These are phyloP conservation scores for Chenopodium berlandieri DNA, from an alignment of 148 eudicot species.

Conservation along the genomic window DNA sequence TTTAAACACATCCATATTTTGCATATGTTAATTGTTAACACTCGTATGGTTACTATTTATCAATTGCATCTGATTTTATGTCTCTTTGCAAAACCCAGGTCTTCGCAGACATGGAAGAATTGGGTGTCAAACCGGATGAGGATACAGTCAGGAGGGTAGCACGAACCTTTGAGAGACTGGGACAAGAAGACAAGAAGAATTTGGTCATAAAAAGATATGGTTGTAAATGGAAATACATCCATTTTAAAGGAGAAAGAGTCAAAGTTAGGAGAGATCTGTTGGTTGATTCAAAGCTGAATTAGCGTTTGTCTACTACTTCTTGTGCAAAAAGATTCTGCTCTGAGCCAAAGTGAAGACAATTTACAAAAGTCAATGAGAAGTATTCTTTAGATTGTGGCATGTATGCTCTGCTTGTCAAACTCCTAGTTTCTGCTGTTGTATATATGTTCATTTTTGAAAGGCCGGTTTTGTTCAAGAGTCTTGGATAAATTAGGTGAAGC, in stretches of 20 bases:
- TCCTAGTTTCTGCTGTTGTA: background rate
- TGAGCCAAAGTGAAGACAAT: background rate
- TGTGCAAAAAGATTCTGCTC: background rate
- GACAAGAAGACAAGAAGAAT: conserved; percentile 59
- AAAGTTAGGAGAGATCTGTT: conserved; percentile 41
- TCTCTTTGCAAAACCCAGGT: conserved; percentile 45
- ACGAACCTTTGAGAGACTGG: conserved; percentile 56
- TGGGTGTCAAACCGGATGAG: conserved; percentile 86
- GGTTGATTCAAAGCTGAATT: background rate
- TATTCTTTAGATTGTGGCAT: background rate
- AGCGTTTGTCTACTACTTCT: background rate
- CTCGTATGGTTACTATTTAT: background rate
- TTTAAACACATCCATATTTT: background rate
- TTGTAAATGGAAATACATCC: conserved; percentile 75
- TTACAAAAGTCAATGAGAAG: background rate
- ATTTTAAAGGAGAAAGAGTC: conserved; percentile 73
- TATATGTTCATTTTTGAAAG: background rate
- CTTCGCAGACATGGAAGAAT: conserved; percentile 95
- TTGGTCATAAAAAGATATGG: conserved; percentile 50
- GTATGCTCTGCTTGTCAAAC: background rate
- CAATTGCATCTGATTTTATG: background rate
- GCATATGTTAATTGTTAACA: background rate
- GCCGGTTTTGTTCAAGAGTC: background rate
- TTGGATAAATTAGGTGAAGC: background rate
- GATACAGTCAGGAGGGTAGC: conserved; percentile 78